Base-by-base conservation (phyloP, 257 asterid genomes). In the Nicotiana obtusifolia region DNA sequence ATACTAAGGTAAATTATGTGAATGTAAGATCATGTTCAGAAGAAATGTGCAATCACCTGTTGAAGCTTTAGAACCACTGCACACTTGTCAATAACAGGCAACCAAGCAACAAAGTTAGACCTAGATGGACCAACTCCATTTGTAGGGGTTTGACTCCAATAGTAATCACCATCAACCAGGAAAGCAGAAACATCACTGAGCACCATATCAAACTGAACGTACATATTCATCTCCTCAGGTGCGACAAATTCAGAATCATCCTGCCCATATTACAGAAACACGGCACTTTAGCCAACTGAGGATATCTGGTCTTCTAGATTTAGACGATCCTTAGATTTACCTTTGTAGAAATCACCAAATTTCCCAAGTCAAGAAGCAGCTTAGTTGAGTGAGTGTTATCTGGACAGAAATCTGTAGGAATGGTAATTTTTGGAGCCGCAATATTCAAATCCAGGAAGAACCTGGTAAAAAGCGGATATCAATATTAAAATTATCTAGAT, bases 331-430 rank as follows among this genome's bases (percentile, higher is more conserved):
- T 60, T 24, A 82, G 83, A 82, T 67, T 71, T 87, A 92, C 99
- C 98, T 89, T 93, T 62, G 98, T 91, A 80, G 90, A 91, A 84
- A 95, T 94, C 65, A 91, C 88, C 78, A 95, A 88, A 88, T 94
- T 95, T 85, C 99, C 99, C 92, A 95, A 90, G 90, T 95, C 99
- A 79, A 95, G 97, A 59, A 95, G 89, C 85, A 95, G 98, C 91
- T 93, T 95, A 19, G 99, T 95, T 78, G 94, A 90, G 83, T 93
- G 94, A 83, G 81, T 86, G 83, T 85, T 78, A 84, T 94, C 98
- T 0, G 99, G 99, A 86, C 65, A 88, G 78, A 94, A 95, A 81
- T 91, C 95, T 11, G 99, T 91, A 69, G 99, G 99, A 76, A 95
- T 85, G 33, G 98, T 94, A 78, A 95, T 92, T 88, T 95, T 95